Evolutionary conservation across 305 asterid genomes (phyloP).

Genomic region (Fraxinus nigra): DNA sequence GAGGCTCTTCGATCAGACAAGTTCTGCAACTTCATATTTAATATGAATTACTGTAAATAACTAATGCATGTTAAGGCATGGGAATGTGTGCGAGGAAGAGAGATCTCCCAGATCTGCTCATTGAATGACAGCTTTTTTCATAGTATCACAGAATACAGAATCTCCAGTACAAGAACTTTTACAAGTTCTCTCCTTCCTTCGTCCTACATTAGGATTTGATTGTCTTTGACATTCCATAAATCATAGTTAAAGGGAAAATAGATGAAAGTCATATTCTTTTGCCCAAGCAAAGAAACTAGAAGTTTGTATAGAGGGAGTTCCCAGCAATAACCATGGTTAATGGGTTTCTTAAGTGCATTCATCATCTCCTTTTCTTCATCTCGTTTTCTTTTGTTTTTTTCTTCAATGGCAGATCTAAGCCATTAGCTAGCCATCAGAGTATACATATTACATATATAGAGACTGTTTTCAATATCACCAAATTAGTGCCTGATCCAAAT

Average conservation of each 20-base stretch:
- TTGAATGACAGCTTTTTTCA: not conserved
- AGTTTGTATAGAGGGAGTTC: not conserved
- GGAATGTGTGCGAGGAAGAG: not conserved
- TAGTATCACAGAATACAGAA: not conserved
- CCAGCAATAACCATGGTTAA: not conserved
- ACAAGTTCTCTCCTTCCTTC: not conserved
- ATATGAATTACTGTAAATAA: not conserved
- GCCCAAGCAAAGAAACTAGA: not conserved
- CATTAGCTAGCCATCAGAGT: not conserved
- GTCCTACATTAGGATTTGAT: not conserved
- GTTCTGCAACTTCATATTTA: not conserved
- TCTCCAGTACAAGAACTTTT: not conserved
- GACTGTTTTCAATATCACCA: not conserved
- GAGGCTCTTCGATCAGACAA: slow-evolving; percentile 15
- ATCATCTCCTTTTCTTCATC: not conserved
- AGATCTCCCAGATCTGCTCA: not conserved
- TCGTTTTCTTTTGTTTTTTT: not conserved
- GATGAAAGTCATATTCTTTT: not conserved
- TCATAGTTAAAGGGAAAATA: not conserved
- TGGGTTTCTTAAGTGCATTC: not conserved
- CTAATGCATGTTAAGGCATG: slow-evolving; percentile 15
- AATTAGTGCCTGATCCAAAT: not conserved
- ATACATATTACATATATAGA: not conserved
- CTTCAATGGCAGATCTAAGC: not conserved
- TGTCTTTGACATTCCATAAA: not conserved